Evolutionary conservation across 2,329 filamentous ascomycete species (phyloP).

Genomic region (Pseudohalonectria lignicola): DNA sequence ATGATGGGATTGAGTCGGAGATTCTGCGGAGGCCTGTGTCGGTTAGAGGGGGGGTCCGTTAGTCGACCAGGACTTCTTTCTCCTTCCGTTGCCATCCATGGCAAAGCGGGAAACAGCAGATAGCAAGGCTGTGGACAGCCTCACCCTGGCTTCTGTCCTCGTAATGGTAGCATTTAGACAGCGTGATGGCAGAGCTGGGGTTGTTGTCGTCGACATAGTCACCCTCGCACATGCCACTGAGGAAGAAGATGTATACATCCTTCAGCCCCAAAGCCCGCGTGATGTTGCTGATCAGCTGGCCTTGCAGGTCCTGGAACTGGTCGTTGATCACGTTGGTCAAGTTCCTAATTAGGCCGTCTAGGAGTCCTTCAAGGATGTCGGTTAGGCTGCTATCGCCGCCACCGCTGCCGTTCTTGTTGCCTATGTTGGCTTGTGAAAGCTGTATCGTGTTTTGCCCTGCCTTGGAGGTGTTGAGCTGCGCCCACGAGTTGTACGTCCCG

Average conservation of each 20-base stretch:
- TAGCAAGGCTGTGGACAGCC: too few relatives aligned
- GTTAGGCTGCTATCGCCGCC: slow-evolving; percentile 5
- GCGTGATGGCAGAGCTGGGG: slow-evolving; percentile 4
- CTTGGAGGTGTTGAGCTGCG: slow-evolving; percentile 1
- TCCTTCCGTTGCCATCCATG: too few relatives aligned
- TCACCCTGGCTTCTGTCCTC: background rate
- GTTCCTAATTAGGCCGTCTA: slow-evolving; percentile 9
- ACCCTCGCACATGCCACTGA: slow-evolving; percentile 12
- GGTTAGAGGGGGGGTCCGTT: too few relatives aligned
- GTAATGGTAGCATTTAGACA: slow-evolving; percentile 5
- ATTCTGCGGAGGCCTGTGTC: slow-evolving; percentile 11
- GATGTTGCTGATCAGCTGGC: slow-evolving; percentile 11
- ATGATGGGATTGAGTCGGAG: slow-evolving; percentile 11
- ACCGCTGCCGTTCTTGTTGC: background rate
- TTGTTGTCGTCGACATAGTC: slow-evolving; percentile 5
- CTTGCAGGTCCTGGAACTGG: slow-evolving; percentile 11
- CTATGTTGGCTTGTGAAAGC: background rate
- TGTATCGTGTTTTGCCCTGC: background rate
- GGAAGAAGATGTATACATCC: slow-evolving; percentile 11
- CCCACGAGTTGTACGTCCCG: background rate
- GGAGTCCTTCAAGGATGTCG: slow-evolving; percentile 6
- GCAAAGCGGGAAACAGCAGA: too few relatives aligned
- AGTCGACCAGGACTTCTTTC: too few relatives aligned
- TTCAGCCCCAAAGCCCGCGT: slow-evolving; percentile 10
- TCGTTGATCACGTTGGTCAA: slow-evolving; percentile 5